These are phyloP conservation scores for Umbelopsis vinacea DNA, from an alignment of 192 early-diverging fungal species.

Conservation along the genomic window DNA sequence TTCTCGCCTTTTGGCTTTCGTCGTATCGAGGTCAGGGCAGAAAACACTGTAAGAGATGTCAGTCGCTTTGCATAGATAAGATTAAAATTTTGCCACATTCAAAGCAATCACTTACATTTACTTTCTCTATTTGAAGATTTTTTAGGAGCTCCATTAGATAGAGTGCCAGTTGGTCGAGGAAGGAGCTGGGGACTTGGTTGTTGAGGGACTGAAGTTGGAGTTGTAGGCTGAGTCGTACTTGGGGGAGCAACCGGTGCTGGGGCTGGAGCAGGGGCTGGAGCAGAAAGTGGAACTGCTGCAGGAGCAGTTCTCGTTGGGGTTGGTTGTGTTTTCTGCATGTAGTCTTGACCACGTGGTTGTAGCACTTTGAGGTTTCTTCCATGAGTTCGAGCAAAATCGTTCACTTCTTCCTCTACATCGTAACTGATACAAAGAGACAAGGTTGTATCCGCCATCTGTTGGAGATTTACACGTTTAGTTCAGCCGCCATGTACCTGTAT, in stretches of 20 bases:
- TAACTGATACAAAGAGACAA: slow-evolving; percentile 32
- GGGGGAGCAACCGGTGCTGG: background rate
- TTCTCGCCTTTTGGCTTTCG: slow-evolving; percentile 7
- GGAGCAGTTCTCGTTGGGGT: background rate
- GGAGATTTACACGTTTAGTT: background rate
- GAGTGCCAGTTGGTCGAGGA: background rate
- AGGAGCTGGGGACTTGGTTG: background rate
- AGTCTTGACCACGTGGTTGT: background rate
- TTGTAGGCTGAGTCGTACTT: too few relatives aligned
- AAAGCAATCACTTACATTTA: slow-evolving; percentile 1
- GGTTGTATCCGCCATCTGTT: slow-evolving; percentile 25
- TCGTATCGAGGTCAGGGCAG: background rate
- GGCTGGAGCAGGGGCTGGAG: background rate
- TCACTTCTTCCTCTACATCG: background rate
- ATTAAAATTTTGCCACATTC: background rate
- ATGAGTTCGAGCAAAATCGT: background rate
- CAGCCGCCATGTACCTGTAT: background rate
- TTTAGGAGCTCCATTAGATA: slow-evolving; percentile 1
- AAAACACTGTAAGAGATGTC: background rate
- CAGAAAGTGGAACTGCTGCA: background rate
- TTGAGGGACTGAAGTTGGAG: background rate
- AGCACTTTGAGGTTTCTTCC: background rate
- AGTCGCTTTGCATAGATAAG: background rate
- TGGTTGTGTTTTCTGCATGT: too few relatives aligned
- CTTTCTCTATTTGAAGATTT: background rate